phyloP scores from a whole-genome alignment of 345 rosid species.

The Carallia brachiata region DNA sequence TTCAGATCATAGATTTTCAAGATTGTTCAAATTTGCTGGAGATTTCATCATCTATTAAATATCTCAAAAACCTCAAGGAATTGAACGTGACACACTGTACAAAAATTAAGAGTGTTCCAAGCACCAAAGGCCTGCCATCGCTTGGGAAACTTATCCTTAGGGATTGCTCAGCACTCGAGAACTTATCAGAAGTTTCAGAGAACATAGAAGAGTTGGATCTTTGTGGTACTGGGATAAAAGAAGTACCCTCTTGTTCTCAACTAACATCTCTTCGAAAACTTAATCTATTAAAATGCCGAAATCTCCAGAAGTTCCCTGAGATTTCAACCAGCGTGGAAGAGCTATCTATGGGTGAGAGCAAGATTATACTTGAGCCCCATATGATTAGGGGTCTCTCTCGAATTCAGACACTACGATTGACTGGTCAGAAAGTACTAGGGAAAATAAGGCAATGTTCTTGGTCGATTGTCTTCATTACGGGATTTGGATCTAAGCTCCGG shows the following conservation, averaged over 20 bases:
- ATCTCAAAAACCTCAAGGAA: background rate
- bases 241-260: slow-evolving; percentile 4
- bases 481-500: slow-evolving; percentile 5
- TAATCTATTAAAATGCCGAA: background rate
- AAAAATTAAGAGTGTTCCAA: background rate
- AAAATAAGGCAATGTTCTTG: background rate
- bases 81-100: background rate
- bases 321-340: background rate
- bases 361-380: too few species aligned
- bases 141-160: background rate
- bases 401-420: background rate
- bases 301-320: background rate
- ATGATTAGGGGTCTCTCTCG: too few species aligned
- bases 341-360: background rate
- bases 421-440: background rate
- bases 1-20: slow-evolving; percentile 1
- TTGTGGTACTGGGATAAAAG: background rate
- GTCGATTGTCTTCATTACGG: background rate
- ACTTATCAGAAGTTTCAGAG: background rate
- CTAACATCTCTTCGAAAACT: background rate
- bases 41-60: background rate
- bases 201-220: background rate
- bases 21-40: background rate
- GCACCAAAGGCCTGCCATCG: background rate
- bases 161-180: background rate